phyloP scores from a whole-genome alignment of 768 basidiomycete species.

The Chalciporus pseudorubinellus region DNA sequence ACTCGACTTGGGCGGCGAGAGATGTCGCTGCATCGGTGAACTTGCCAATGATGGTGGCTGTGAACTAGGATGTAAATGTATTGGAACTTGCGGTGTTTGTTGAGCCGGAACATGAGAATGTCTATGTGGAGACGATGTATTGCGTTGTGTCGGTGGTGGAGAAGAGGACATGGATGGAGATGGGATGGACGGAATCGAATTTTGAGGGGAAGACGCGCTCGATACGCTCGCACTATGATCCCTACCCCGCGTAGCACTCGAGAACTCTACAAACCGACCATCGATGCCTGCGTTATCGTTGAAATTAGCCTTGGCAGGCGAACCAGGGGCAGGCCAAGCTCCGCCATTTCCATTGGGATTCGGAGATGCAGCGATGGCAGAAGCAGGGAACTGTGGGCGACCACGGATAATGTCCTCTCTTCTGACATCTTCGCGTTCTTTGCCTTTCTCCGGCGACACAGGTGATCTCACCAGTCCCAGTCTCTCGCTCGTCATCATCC shows the following conservation, averaged over 20 bases:
- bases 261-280: conserved; percentile 37
- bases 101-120: conserved; percentile 2
- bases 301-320: conserved; percentile 30
- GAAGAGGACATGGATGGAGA: conserved; percentile 61
- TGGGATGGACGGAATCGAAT: conserved; percentile 79
- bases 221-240: conserved; percentile 72
- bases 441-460: conserved; percentile 37
- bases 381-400: conserved; percentile 30
- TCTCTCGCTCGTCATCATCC: conserved; percentile 69
- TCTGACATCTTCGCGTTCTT: conserved; percentile 22
- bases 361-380: conserved; percentile 6
- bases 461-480: conserved; percentile 60
- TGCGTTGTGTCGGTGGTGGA: conserved; percentile 30
- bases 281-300: conserved; percentile 25
- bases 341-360: neutral
- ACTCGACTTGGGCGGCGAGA: conserved; percentile 54
- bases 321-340: conserved; percentile 17
- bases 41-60: conserved; percentile 16
- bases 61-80: conserved; percentile 13
- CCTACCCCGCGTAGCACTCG: conserved; percentile 37
- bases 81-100: conserved; percentile 3
- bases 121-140: conserved; percentile 24
- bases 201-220: conserved; percentile 68
- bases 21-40: conserved; percentile 47
- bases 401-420: conserved; percentile 41